phyloP scores from a whole-genome alignment of 2,329 filamentous ascomycete species.

The Talaromyces verruculosus region DNA sequence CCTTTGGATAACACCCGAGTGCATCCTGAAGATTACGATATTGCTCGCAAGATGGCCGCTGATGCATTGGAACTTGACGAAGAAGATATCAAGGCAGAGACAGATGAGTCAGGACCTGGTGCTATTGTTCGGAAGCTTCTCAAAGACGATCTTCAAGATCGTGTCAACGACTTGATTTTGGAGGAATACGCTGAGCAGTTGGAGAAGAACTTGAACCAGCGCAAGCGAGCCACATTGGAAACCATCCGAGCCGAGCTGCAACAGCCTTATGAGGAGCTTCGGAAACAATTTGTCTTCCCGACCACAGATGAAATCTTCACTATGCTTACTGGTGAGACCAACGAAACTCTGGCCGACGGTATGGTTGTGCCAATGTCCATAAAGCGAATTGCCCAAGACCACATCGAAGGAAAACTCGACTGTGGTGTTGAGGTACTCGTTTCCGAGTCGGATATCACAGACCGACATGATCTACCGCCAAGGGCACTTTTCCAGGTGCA shows the following conservation, averaged over 20 bases:
- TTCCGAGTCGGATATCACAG: conserved; percentile 76
- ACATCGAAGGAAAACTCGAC: conserved; percentile 89
- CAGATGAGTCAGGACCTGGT: conserved; percentile 81
- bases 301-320: conserved; percentile 81
- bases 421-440: conserved; percentile 90
- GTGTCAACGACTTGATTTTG: conserved; percentile 91
- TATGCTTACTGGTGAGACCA: conserved; percentile 93
- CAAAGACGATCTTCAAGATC: conserved; percentile 87
- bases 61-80: conserved; percentile 96
- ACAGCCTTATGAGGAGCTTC: conserved; percentile 89
- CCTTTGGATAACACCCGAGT: conserved; percentile 96
- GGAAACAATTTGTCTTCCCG: conserved; percentile 72
- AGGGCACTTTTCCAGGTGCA: conserved; percentile 73
- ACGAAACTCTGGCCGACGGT: conserved; percentile 75
- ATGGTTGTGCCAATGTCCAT: conserved; percentile 93
- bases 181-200: conserved; percentile 97
- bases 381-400: conserved; percentile 84
- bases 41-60: conserved; percentile 96
- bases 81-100: conserved; percentile 94
- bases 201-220: conserved; percentile 86
- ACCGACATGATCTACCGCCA: conserved; percentile 65
- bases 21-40: conserved; percentile 96
- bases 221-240: conserved; percentile 92
- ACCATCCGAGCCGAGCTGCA: conserved; percentile 93
- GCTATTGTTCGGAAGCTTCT: conserved; percentile 95